A percentile compares a stretch with the other conserved stretches of the same genome.
These are phyloP conservation scores for Boletus rufocinnamomeus DNA, from an alignment of 768 basidiomycete species.

Conservation along the genomic window DNA sequence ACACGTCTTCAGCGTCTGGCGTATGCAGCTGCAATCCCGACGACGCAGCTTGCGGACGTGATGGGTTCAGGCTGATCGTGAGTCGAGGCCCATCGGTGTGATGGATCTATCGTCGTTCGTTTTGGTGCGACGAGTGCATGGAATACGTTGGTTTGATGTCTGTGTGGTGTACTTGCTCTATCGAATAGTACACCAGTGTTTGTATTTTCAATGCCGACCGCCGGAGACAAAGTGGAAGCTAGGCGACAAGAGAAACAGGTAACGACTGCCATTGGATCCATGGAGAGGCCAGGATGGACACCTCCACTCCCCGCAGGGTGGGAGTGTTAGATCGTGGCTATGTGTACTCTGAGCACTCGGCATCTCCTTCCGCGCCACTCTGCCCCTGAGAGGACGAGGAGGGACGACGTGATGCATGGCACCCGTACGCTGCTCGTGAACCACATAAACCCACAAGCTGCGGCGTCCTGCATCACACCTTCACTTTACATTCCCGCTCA, in stretches of 20 bases:
- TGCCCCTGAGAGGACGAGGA: too few relatives aligned
- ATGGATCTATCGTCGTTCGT: background rate
- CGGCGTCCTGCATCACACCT: too few relatives aligned
- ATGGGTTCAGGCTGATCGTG: constrained; percentile 8
- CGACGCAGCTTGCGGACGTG: constrained; percentile 48
- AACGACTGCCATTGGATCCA: background rate
- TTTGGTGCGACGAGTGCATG: background rate
- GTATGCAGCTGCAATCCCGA: constrained; percentile 55
- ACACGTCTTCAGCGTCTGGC: constrained; percentile 51
- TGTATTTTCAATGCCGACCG: background rate
- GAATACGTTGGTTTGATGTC: background rate
- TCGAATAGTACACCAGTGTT: background rate
- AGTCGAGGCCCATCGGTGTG: background rate
- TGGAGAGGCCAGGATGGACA: too few relatives aligned
- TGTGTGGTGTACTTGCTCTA: background rate
- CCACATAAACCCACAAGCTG: too few relatives aligned
- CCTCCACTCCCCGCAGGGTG: too few relatives aligned
- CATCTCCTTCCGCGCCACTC: too few relatives aligned
- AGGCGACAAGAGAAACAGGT: background rate
- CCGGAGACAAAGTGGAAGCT: background rate
- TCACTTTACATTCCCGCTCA: too few relatives aligned
- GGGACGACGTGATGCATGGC: too few relatives aligned
- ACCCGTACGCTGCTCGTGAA: too few relatives aligned
- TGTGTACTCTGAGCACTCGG: too few relatives aligned
- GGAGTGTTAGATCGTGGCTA: too few relatives aligned